Evolutionary conservation across 2,329 filamentous ascomycete species (phyloP).

Genomic region (Hypoxylon sp.): DNA sequence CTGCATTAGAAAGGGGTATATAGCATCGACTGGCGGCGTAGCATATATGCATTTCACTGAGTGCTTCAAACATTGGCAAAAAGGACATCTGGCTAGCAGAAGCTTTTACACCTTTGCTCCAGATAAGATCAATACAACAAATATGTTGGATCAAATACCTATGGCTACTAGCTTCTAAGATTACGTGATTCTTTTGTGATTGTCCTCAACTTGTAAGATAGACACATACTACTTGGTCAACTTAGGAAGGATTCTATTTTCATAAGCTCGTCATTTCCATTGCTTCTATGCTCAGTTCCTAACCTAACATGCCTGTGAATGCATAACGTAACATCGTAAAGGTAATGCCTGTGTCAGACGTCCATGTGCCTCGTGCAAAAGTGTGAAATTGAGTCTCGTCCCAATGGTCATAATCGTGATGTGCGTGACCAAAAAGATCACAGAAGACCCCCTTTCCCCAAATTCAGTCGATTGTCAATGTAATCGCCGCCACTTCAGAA

Average conservation of each 20-base stretch:
- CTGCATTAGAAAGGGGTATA: constrained; percentile 30
- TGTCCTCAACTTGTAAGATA: neutral
- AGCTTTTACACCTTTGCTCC: constrained; percentile 6
- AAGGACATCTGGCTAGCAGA: constrained; percentile 13
- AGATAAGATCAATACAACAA: constrained; percentile 18
- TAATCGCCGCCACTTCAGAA: neutral
- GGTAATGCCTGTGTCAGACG: neutral
- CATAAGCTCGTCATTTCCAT: constrained; percentile 12
- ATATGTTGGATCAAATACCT: constrained; percentile 21
- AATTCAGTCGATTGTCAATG: neutral
- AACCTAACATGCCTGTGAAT: neutral
- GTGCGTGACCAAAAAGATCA: neutral
- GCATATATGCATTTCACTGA: constrained; percentile 27
- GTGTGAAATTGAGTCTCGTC: neutral
- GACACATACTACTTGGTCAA: neutral
- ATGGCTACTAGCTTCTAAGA: neutral
- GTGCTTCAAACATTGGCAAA: constrained; percentile 22
- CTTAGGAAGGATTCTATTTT: constrained; percentile 6
- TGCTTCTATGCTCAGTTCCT: neutral
- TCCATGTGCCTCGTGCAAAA: neutral
- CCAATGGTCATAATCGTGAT: neutral
- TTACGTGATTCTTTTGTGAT: neutral
- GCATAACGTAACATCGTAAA: neutral
- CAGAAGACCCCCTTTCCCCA: neutral
- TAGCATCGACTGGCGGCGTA: constrained; percentile 40